Conservation (phyloP, 2,329 filamentous ascomycete genomes). For the Trematosphaeria pertusa region DNA sequence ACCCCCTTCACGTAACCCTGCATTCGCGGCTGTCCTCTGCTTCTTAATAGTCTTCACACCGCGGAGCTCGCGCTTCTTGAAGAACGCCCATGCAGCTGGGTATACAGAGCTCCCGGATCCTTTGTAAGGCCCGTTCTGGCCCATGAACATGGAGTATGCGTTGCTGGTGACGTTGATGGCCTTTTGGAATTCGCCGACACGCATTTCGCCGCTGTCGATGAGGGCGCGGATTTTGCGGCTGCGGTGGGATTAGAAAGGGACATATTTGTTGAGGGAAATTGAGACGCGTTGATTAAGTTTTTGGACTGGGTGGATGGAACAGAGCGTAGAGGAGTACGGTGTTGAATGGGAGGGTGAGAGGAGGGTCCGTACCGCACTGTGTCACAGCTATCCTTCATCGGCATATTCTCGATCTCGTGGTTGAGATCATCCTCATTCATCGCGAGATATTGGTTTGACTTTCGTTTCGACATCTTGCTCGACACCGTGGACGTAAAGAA, state of each 20-base stretch:
- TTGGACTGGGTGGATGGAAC: too few relatives aligned
- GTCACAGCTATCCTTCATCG: slow-evolving; percentile 28
- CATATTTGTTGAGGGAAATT: too few relatives aligned
- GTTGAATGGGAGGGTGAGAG: too few relatives aligned
- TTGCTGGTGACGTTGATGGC: slow-evolving; percentile 46
- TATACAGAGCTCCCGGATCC: slow-evolving; percentile 41
- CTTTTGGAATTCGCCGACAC: slow-evolving; percentile 52
- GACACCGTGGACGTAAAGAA: too few relatives aligned
- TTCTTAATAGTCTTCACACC: slow-evolving; percentile 48
- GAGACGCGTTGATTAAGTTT: too few relatives aligned
- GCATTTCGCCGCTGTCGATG: slow-evolving; percentile 54
- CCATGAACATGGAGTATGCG: slow-evolving; percentile 57
- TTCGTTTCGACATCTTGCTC: slow-evolving; percentile 9
- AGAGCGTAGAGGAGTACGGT: neutral
- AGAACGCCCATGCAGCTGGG: slow-evolving; percentile 45
- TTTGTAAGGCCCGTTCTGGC: slow-evolving; percentile 52
- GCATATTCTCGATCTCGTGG: slow-evolving; percentile 18
- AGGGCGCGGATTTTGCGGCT: slow-evolving; percentile 51
- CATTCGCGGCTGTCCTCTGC: slow-evolving; percentile 35
- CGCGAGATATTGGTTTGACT: slow-evolving; percentile 7
- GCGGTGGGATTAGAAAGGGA: neutral
- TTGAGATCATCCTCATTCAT: slow-evolving; percentile 15
- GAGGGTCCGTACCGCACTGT: slow-evolving; percentile 19
- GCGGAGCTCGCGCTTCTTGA: slow-evolving; percentile 59
- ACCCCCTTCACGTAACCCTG: too few relatives aligned